Evolutionary conservation across 805 yeast genomes (phyloP), one percentile per base, ranked within the genome.

Genomic region (Kodamaea hsintzibuensis): DNA sequence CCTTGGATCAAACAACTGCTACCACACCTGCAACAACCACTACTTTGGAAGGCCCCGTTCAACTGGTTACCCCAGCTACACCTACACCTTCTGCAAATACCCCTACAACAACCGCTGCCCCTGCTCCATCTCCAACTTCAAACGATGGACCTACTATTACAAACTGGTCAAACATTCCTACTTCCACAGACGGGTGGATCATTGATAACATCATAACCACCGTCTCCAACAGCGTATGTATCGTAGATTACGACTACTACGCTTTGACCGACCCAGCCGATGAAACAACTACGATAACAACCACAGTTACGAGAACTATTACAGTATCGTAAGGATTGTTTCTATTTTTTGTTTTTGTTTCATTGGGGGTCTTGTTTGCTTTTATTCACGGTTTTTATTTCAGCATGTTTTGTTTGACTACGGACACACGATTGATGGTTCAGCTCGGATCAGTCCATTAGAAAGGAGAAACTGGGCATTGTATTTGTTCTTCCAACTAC

Each of bases 231-330:
- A 69, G 72, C 44, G 69, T 71, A 47, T 69, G 78, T 64, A 50
- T 65, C 53, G 73, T 74, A 50, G 64, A 70, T 63, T 69, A 69
- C 62, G 72, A 71, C 63, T 70, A 73, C 68, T 69, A 70, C 64
- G 49, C 38, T 37, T 30, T 14, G 17, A 50, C 53, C 44, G 51
- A 59, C 55, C 63, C 56, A 39, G 67, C 66, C 50, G 64, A 60
- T 25, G 70, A 64, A 50, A 51, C 49, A 16, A 57, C 54, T 19
- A 73, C 78, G 13, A 64, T 70, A 27, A 74, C 81, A 10, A 65
- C 76, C 17, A 69, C 78, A 5, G 59, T 74, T n/a, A 68, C 78
- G 19, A 58, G 68, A 5, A 70, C 80, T 2, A 67, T 76, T 39
- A 70, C 80, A 25, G 37, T 35, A 30, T 50, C 52, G n/a, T 57